Evolutionary conservation across 352 stramenopile genomes (phyloP).

Genomic region (Phytophthora pini): DNA sequence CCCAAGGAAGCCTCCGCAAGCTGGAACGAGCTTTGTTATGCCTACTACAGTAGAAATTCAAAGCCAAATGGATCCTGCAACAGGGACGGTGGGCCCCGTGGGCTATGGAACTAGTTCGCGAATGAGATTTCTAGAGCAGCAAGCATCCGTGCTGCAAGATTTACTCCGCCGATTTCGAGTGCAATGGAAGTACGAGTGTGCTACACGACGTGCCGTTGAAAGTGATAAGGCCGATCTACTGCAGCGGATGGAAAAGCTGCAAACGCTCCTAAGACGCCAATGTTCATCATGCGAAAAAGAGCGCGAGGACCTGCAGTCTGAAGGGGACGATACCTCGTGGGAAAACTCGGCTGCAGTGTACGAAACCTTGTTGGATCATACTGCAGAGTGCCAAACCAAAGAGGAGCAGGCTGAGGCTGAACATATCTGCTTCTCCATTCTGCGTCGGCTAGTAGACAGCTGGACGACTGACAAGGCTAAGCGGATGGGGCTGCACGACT

Average conservation of each 20-base stretch:
- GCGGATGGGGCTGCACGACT: conserved; percentile 73
- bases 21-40: conserved; percentile 2
- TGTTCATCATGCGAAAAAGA: conserved; percentile 38
- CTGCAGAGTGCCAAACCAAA: conserved; percentile 21
- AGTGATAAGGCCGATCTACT: conserved; percentile 52
- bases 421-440: conserved; percentile 64
- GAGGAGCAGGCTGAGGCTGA: conserved; percentile 57
- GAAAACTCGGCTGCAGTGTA: conserved; percentile 48
- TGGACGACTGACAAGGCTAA: conserved; percentile 81
- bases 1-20: conserved; percentile 16
- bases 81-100: conserved; percentile 24
- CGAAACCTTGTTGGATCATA: conserved; percentile 47
- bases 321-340: conserved; percentile 53
- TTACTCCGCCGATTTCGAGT: conserved; percentile 54
- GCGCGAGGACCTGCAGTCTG: conserved; percentile 29
- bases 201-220: conserved; percentile 39
- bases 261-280: conserved; percentile 34
- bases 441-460: conserved; percentile 62
- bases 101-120: conserved; percentile 37
- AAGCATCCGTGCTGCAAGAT: conserved; percentile 55
- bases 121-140: conserved; percentile 55
- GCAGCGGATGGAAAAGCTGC: conserved; percentile 46
- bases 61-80: conserved; percentile 11
- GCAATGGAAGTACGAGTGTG: conserved; percentile 61
- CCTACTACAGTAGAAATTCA: conserved; percentile 12